phyloP scores from a whole-genome alignment of 2,329 filamentous ascomycete genomes.

The Fusarium sp. region DNA sequence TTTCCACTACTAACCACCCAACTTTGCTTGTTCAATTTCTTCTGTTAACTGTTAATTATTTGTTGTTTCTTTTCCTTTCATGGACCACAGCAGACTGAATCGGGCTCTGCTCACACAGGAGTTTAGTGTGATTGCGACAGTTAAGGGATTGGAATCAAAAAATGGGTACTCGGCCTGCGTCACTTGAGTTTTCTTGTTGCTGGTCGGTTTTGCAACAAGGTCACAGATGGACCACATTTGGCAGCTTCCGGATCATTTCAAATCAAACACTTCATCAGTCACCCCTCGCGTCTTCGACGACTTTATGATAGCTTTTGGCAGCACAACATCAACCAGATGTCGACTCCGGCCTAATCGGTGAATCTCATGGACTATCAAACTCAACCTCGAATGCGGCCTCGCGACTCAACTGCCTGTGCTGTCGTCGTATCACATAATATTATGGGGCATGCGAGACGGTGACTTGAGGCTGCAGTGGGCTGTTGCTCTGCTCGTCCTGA shows the following conservation, averaged over 20 bases:
- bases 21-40: conserved; percentile 48
- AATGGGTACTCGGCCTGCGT: conserved; percentile 54
- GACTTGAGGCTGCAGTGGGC: conserved; percentile 40
- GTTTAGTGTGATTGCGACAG: conserved; percentile 56
- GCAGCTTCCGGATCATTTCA: conserved; percentile 57
- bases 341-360: conserved; percentile 53
- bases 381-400: conserved; percentile 52
- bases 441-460: conserved; percentile 46
- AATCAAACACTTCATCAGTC: conserved; percentile 58
- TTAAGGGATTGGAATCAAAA: conserved; percentile 54
- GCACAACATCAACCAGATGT: conserved; percentile 53
- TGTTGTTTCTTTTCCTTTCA: conserved; percentile 48
- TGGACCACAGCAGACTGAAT: conserved; percentile 50
- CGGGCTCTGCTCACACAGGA: conserved; percentile 53
- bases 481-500: conserved; percentile 42
- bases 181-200: conserved; percentile 54
- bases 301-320: conserved; percentile 56
- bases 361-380: conserved; percentile 52
- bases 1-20: conserved; percentile 47
- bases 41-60: conserved; percentile 44
- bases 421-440: conserved; percentile 43
- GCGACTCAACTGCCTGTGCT: conserved; percentile 52
- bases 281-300: conserved; percentile 55
- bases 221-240: conserved; percentile 56
- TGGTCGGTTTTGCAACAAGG: conserved; percentile 56